phyloP scores from a whole-genome alignment of 345 rosid species.

The Salix arbutifolia region DNA sequence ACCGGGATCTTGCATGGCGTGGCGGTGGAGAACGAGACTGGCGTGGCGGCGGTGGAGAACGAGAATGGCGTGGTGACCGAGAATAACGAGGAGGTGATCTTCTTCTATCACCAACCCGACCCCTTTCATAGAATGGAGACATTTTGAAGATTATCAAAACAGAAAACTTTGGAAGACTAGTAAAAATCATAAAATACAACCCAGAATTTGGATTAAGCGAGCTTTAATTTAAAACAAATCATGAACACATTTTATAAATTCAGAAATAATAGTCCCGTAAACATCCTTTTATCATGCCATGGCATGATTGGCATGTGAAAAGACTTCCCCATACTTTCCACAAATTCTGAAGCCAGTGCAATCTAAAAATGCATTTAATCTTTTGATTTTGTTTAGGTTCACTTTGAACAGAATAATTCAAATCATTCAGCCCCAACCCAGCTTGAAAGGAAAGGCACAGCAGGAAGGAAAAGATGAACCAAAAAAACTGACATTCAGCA shows the following conservation, averaged over 20 bases:
- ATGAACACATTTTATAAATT: neutral
- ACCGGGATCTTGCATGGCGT: slow-evolving; percentile 59
- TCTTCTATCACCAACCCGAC: slow-evolving; percentile 25
- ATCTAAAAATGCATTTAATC: neutral
- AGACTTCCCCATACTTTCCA: too few species aligned
- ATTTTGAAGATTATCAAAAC: slow-evolving; percentile 3
- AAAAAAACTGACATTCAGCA: neutral
- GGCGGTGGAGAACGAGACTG: slow-evolving; percentile 71
- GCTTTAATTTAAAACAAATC: neutral
- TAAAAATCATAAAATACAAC: neutral
- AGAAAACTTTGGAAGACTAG: neutral
- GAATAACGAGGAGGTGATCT: slow-evolving; percentile 31
- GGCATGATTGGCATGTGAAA: neutral
- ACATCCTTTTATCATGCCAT: neutral
- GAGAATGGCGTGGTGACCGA: slow-evolving; percentile 36
- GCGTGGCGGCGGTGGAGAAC: slow-evolving; percentile 71
- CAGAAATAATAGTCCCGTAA: neutral
- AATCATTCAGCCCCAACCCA: neutral
- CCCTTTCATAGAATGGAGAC: slow-evolving; percentile 12
- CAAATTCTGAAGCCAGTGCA: neutral
- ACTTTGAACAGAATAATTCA: neutral
- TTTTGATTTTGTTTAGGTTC: neutral
- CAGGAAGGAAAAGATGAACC: too few species aligned
- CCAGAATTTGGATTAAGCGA: neutral
- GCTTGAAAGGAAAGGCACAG: neutral